Evolutionary conservation across 352 stramenopile species (phyloP).

Genomic region (Globisporangium apiculatum): DNA sequence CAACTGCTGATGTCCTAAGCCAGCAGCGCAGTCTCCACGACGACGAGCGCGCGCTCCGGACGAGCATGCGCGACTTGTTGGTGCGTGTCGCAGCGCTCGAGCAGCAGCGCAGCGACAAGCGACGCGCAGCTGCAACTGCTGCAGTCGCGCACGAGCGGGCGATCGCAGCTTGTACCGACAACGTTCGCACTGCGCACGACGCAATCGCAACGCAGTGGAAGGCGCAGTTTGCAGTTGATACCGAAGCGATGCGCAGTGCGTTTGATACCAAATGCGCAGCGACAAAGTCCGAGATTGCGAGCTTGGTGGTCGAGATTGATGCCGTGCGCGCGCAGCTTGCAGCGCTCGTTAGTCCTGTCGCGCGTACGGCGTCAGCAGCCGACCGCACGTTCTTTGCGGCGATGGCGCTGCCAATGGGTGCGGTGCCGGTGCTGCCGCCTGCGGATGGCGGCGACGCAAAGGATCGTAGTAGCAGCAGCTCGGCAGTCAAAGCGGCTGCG

Average conservation of each 20-base stretch:
- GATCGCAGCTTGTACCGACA: constrained; percentile 5
- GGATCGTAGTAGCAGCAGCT: not conserved
- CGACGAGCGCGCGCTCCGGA: constrained; percentile 46
- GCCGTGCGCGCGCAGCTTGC: constrained; percentile 26
- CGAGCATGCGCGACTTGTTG: constrained; percentile 49
- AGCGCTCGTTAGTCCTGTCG: constrained; percentile 6
- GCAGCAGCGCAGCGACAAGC: constrained; percentile 18
- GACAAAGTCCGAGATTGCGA: constrained; percentile 5
- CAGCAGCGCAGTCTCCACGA: constrained; percentile 45
- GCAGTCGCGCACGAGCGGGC: constrained; percentile 46
- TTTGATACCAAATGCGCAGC: no score
- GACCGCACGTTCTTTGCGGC: constrained; percentile 38
- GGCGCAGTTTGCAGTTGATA: no score
- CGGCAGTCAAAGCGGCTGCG: constrained; percentile 10
- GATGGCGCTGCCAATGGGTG: constrained; percentile 26
- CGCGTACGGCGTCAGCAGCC: no score
- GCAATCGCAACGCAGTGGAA: constrained; percentile 22
- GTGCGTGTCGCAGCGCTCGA: constrained; percentile 51
- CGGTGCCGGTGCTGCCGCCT: constrained; percentile 18
- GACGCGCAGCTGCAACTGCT: constrained; percentile 45
- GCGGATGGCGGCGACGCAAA: not conserved
- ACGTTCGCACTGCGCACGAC: no score
- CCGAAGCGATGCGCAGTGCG: no score
- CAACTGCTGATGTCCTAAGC: constrained; percentile 19
- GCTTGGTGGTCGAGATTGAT: constrained; percentile 18